phyloP scores from a whole-genome alignment of 768 basidiomycete species.

The Sarcodon aspratus region DNA sequence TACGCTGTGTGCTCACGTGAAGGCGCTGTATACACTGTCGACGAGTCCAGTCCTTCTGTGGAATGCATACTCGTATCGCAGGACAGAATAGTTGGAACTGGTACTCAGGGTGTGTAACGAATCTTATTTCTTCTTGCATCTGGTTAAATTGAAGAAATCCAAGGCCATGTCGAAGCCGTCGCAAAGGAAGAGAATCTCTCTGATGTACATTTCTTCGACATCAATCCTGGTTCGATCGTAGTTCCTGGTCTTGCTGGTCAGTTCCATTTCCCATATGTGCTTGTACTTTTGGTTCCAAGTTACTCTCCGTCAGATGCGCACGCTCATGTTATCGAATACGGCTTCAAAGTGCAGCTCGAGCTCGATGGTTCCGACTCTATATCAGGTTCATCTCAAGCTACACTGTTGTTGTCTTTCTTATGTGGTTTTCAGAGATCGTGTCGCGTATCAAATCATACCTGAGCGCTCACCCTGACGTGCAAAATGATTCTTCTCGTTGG shows the following conservation, averaged over 20 bases:
- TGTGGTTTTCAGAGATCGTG: conserved; percentile 40
- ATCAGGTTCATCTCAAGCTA: conserved; percentile 29
- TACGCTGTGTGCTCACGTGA: conserved; percentile 51
- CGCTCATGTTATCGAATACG: conserved; percentile 68
- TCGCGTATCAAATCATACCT: conserved; percentile 50
- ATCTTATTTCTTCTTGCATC: neutral
- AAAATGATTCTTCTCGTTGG: conserved; percentile 47
- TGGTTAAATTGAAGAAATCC: neutral
- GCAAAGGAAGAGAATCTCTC: neutral
- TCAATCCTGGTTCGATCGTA: conserved; percentile 30
- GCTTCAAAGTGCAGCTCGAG: conserved; percentile 55
- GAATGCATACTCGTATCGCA: conserved; percentile 51
- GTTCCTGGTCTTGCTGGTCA: conserved; percentile 68
- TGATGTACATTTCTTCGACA: conserved; percentile 11
- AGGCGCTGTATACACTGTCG: conserved; percentile 60
- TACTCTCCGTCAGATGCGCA: conserved; percentile 47
- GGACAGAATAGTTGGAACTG: conserved; percentile 34
- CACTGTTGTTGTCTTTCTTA: neutral
- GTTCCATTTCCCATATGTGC: neutral
- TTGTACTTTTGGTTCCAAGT: neutral
- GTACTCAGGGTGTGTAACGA: conserved; percentile 31
- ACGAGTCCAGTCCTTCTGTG: conserved; percentile 34
- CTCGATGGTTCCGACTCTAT: conserved; percentile 48
- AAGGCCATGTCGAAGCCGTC: neutral
- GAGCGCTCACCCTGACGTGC: conserved; percentile 40